Evolutionary conservation across 352 stramenopile genomes (phyloP), one percentile per base, ranked within the genome.

Genomic region (Globisporangium irregulare): DNA sequence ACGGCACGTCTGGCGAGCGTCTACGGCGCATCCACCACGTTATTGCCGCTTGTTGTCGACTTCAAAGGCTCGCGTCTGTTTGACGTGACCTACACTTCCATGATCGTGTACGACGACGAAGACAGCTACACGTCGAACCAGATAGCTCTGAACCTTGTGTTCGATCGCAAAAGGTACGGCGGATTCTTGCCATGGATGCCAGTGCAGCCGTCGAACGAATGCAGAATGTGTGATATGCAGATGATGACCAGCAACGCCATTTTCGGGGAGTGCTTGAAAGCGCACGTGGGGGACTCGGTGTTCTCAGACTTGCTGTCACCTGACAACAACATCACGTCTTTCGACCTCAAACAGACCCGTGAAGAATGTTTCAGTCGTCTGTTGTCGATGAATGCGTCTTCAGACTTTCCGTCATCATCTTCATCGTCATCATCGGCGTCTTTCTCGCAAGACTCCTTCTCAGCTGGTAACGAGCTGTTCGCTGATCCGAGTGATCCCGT

Each of bases 11-110:
- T 79, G 10, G 20, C 71, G 25, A 73, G 59, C 41, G 34, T 64
- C 18, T 72, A 70, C 29, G n/a, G 61, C 7, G 46, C 65, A 1
- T 66, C 68, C 0, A 75, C 73, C 2, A 55, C 60, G 10, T 62
- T 86, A 59, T 69, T 86, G 48, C 80, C 80, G 51, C 69, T 74
- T 5, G 68, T 84, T 7, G 70, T 86, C 36, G 80, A 81, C 59
- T 71, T 71, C 62, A 84, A 73, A 8, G 80, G 78, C 12, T 84
- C 78, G 6, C 69, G 73, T 54, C 69, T 88, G 6, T 69, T 86
- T 46, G 68, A 82, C 12, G 72, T 86, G 18, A 68, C 76, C 20
- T 78, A 75, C 53, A 74, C 62, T n/a, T 76, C 78, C 4, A 71
- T 67, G 5, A 66, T 81, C 63, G 66, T 75, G 68, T 74, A 69